Base-by-base conservation (phyloP, 345 rosid genomes). In the Euclidium syriacum region DNA sequence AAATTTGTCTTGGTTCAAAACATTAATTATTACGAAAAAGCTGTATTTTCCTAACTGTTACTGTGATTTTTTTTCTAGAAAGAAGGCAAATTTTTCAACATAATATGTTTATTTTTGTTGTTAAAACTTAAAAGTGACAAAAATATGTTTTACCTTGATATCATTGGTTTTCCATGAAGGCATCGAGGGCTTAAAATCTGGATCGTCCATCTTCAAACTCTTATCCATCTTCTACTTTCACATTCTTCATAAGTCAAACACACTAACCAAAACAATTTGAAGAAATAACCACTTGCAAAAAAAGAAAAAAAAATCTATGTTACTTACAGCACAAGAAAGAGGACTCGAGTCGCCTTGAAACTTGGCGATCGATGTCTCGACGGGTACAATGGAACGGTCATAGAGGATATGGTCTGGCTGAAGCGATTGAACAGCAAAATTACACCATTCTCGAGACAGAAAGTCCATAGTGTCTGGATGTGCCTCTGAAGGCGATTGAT, bases 111-210 rank as follows among this genome's bases (percentile, higher is more conserved):
- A n/a, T n/a, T n/a, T n/a, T n/a, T n/a, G n/a, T n/a, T n/a, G n/a
- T n/a, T n/a, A n/a, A n/a, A n/a, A n/a, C n/a, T n/a, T n/a, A n/a
- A n/a, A n/a, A n/a, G n/a, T n/a, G n/a, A n/a, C n/a, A n/a, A n/a
- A n/a, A n/a, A n/a, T n/a, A n/a, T n/a, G n/a, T n/a, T n/a, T n/a
- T 73, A 88, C 98, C 95, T 89, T 89, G 39, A 92, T 77, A 80
- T 92, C 91, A 71, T 79, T 83, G 50, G 88, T 80, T 70, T 92
- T 85, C 99, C 99, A 92, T 4, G 88, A 80, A 32, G 95, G 90
- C 54, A 82, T 38, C 30, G 95, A 64, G 41, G 91, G 75, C 70
- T 79, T 80, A 78, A 80, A 79, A 44, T 72, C 94, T 55, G 89
- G 46, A 72, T 82, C 83, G 30, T 92, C 96, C 71, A 75, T 73